Evolutionary conservation across 345 rosid species (phyloP).

Genomic region (Heritiera fomes): DNA sequence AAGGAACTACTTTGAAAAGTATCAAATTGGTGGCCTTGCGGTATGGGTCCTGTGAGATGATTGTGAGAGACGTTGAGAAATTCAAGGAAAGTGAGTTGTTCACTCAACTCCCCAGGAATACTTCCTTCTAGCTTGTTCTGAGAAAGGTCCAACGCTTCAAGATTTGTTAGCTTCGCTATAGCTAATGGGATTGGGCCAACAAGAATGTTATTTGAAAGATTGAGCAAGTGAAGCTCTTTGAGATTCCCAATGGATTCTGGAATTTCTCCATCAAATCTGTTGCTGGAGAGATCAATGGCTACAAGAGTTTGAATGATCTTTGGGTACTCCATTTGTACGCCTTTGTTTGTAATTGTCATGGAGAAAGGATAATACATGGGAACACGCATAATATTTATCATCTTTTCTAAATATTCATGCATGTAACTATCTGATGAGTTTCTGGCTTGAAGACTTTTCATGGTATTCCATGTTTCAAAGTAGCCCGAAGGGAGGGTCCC

Average conservation of each 20-base stretch:
- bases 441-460: not conserved
- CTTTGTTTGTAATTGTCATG: slow-evolving; percentile 20
- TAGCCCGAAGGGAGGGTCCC: slow-evolving; percentile 12
- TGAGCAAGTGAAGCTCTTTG: slow-evolving; percentile 6
- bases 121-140: slow-evolving; percentile 3
- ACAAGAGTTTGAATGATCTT: not conserved
- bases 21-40: not conserved
- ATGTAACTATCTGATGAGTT: not conserved
- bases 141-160: slow-evolving; percentile 14
- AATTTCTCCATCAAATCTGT: not conserved
- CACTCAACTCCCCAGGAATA: not conserved
- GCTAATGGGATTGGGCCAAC: slow-evolving; percentile 6
- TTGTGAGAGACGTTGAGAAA: slow-evolving; percentile 6
- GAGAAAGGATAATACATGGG: not conserved
- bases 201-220: slow-evolving; percentile 11
- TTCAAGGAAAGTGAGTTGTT: not conserved
- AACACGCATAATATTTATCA: not conserved
- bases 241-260: slow-evolving; percentile 5
- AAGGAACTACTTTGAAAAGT: slow-evolving; percentile 15
- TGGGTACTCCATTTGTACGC: not conserved
- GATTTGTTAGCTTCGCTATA: not conserved
- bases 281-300: slow-evolving; percentile 12
- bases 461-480: slow-evolving; percentile 15
- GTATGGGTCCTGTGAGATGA: slow-evolving; percentile 10
- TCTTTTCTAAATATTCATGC: not conserved